These are phyloP conservation scores for Eragrostis nindensis DNA, from an alignment of 176 grass and related monocot species.

Conservation along the genomic window DNA sequence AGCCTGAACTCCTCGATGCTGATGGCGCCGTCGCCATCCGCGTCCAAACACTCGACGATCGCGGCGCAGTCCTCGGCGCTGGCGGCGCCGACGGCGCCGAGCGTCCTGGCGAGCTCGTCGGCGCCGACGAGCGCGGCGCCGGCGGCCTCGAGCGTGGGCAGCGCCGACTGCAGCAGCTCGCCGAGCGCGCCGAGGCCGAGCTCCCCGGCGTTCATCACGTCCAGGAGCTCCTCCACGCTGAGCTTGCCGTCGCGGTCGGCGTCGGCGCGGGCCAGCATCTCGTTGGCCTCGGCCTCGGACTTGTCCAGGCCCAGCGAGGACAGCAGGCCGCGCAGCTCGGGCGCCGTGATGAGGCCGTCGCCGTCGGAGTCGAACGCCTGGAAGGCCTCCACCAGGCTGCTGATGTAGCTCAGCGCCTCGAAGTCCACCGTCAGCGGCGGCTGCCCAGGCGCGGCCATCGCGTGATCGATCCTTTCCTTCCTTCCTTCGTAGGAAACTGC, in stretches of 20 bases:
- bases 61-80: conserved; percentile 73
- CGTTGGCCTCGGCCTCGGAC: conserved; percentile 53
- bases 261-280: conserved; percentile 70
- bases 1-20: conserved; percentile 70
- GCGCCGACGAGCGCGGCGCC: conserved; percentile 51
- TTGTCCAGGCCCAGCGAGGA: conserved; percentile 64
- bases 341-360: conserved; percentile 63
- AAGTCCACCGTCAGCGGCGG: conserved; percentile 59
- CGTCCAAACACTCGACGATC: conserved; percentile 73
- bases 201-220: conserved; percentile 71
- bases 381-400: conserved; percentile 82
- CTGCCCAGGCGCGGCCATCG: conserved; percentile 21
- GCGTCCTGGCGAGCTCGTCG: conserved; percentile 58
- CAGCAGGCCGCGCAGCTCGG: conserved; percentile 70
- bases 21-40: conserved; percentile 73
- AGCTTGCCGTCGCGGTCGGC: conserved; percentile 60
- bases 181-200: conserved; percentile 66
- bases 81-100: conserved; percentile 44
- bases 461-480: too few relatives aligned
- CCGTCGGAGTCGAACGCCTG: conserved; percentile 81
- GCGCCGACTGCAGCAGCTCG: conserved; percentile 64
- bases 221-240: conserved; percentile 72
- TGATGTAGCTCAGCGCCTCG: conserved; percentile 85
- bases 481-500: neutral
- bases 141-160: conserved; percentile 50